Percentiles rank a stretch among this genome's conserved stretches.
Conservation (phyloP, 805 yeast species). For the Dipodascopsis uninucleata region DNA sequence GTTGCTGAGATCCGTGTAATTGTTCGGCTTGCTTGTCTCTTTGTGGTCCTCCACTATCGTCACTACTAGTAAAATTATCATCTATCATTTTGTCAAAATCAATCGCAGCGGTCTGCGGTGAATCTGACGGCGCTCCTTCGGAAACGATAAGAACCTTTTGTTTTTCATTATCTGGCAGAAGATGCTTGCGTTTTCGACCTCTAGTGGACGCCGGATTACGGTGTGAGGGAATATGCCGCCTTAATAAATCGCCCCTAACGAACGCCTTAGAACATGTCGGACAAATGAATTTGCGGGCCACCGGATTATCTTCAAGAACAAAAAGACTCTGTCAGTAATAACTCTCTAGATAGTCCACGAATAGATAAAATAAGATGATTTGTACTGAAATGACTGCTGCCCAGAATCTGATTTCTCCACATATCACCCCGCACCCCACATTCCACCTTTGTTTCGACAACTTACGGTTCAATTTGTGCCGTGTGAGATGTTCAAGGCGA, state of each 20-base stretch:
- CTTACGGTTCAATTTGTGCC: slow-evolving; percentile 33
- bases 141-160: background rate
- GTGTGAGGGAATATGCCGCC: slow-evolving; percentile 20
- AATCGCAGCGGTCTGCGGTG: background rate
- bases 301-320: slow-evolving; percentile 29
- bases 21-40: too few relatives aligned
- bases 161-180: background rate
- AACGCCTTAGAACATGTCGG: slow-evolving; percentile 21
- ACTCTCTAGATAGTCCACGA: slow-evolving; percentile 5
- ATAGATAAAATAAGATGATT: background rate
- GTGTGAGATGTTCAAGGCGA: slow-evolving; percentile 29
- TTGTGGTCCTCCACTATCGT: too few relatives aligned
- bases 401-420: too few relatives aligned
- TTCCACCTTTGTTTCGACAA: background rate
- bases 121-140: background rate
- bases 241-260: slow-evolving; percentile 20
- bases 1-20: too few relatives aligned
- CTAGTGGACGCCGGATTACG: background rate
- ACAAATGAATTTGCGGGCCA: slow-evolving; percentile 29
- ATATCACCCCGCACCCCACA: too few relatives aligned
- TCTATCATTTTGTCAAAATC: background rate
- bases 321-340: slow-evolving; percentile 27
- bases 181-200: slow-evolving; percentile 3
- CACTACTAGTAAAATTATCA: too few relatives aligned
- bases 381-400: too few relatives aligned